Percentiles rank a stretch among this genome's conserved stretches.
Conservation (phyloP, 495 filamentous ascomycete genomes). For the Lichina pygmaea region DNA sequence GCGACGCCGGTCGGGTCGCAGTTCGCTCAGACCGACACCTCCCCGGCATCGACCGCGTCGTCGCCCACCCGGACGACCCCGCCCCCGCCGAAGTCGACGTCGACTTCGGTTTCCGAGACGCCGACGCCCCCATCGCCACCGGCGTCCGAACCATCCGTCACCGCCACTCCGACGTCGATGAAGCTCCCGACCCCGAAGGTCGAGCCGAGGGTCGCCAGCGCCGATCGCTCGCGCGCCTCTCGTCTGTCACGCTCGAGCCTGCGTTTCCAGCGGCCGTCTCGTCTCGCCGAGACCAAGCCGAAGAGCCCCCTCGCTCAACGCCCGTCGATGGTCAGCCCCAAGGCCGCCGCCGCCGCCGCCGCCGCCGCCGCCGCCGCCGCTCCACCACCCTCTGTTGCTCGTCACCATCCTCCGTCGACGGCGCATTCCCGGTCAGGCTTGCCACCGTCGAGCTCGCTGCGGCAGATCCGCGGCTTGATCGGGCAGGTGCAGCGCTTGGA, state of each 20-base stretch:
- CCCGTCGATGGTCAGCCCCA: too few relatives aligned
- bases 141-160: constrained; percentile 21
- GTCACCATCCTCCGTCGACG: constrained; percentile 14
- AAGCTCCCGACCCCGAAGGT: background rate
- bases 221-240: constrained; percentile 10
- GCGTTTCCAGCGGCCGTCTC: background rate
- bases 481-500: constrained; percentile 94
- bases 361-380: constrained; percentile 18
- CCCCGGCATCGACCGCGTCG: constrained; percentile 13
- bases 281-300: too few relatives aligned
- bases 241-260: background rate
- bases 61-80: constrained; percentile 7
- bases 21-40: constrained; percentile 20
- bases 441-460: constrained; percentile 63
- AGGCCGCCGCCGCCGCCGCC: background rate
- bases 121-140: constrained; percentile 46
- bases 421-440: constrained; percentile 14
- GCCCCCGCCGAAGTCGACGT: constrained; percentile 1
- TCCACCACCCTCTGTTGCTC: constrained; percentile 14
- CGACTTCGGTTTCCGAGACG: constrained; percentile 45
- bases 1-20: constrained; percentile 9
- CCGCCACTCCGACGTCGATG: constrained; percentile 6
- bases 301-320: too few relatives aligned
- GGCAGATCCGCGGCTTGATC: constrained; percentile 75
- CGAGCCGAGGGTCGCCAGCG: constrained; percentile 13